Base-by-base conservation (phyloP, 192 early-diverging fungal species). In the Geranomyces variabilis region DNA sequence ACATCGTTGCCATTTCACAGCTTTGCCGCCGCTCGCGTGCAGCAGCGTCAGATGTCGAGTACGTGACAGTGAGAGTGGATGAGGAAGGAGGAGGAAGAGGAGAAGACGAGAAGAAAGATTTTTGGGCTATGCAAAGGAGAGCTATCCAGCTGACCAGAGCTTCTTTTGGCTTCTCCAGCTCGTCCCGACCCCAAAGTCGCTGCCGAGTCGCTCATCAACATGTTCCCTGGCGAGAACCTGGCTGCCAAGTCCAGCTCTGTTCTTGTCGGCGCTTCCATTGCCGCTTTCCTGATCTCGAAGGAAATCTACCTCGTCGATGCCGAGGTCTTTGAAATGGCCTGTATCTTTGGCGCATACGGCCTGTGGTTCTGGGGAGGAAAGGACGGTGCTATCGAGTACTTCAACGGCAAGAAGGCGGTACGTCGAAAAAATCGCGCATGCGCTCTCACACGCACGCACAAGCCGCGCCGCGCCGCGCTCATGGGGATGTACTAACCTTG, bases 291-390 rank as follows among this genome's bases (percentile, higher is more conserved):
- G 44, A 90, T 99, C 75, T 93, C 94, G 65, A 96, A 99, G 91
- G 96, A 99, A 84, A 93, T 99, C 80, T 99, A 96, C 84, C 87
- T 97, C 60, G 77, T 97, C 68, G 96, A 97, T 80, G 93, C 92
- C 78, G 95, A 99, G 79, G 87, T 94, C 48, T 84, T 97, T 55
- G 90, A 96, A 61, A 77, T 95, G 59, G 74, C 91, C 41, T 85
- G 91, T 43, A 91, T 94, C 75, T 89, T 89, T 67, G 91, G 90
- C 77, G 89, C 96, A 41, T 86, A 92, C 43, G 84, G 86, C 46
- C 80, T 93, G 55, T 85, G 94, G 75, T 93, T 91, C 86, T 85
- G 86, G 75, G 83, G 80, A 47, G 84, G 89, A 61, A 92, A 91
- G 79, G 90, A 97, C 81, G 92, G 92, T 56, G 92, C 90, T 77